Base-by-base conservation (phyloP, 1,284 basidiomycete species). In the Cryptococcus neoformans region DNA sequence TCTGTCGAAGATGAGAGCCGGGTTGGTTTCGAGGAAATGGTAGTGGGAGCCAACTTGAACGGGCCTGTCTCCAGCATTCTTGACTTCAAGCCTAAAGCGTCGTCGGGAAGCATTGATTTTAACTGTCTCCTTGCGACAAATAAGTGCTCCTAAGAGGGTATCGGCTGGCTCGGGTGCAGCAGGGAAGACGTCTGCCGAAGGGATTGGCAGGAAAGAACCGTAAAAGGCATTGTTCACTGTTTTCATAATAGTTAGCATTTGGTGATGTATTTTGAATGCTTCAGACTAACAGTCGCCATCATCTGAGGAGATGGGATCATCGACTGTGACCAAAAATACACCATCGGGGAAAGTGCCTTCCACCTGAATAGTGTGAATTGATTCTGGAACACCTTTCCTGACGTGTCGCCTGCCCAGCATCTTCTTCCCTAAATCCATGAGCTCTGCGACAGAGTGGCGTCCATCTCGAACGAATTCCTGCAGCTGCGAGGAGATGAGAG, bases 391-490 rank as follows among this genome's bases (percentile, higher is more conserved):
- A 36, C 76, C 76, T 14, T 72, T 65, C 58, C 93, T 81, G n/a
- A 99, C 95, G 76, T 99, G 95, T 56, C 89, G 79, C 38, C 89
- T 81, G 1, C 95, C 95, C 7, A 99, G 83, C 56, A 99, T 77
- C 37, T 84, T 85, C 80, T 94, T 98, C 16, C 93, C 92, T 60
- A 90, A 81, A 55, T 91, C 86, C 94, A 97, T 97, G 17, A 99
- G 80, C 63, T 96, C 84, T 1, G 91, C 84, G 2, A 99, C 94
- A 0, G 85, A 85, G 68, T 92, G 83, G n/a, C 79, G 75, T 4
- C 94, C 95, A 87, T 98, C 94, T n/a, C 95, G 83, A 65, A 96
- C 95, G 49, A 86, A 85, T 76, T 98, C 96, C 59, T 98, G 95
- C 3, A 99, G 83, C 64, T 94, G 91, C 16, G 84, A 85, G 1